phyloP scores from a whole-genome alignment of 345 rosid genomes.

The Eucalyptus tenuipes region DNA sequence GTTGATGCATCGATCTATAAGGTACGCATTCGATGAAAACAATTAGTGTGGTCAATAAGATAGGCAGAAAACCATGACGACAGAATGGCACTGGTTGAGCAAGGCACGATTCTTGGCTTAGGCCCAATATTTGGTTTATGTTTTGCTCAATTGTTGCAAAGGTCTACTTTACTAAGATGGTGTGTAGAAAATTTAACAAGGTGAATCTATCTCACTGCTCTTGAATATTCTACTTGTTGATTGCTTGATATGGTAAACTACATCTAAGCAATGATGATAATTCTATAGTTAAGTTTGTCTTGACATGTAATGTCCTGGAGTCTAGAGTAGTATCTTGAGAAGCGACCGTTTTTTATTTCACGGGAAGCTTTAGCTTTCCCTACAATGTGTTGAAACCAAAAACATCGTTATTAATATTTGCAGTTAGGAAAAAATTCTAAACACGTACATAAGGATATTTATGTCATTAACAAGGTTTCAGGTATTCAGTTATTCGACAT shows the following conservation, averaged over 20 bases:
- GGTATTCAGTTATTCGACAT: neutral
- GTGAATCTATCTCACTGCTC: slow-evolving; percentile 4
- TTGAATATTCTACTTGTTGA: neutral
- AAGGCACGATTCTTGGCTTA: slow-evolving; percentile 68
- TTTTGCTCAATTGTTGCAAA: neutral
- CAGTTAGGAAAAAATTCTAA: neutral
- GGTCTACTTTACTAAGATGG: neutral
- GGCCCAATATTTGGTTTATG: slow-evolving; percentile 49
- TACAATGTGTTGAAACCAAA: neutral
- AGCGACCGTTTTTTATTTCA: neutral
- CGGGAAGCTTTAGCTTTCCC: neutral
- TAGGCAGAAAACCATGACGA: slow-evolving; percentile 71
- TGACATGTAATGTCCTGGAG: no score
- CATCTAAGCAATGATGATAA: no score
- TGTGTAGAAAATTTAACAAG: slow-evolving; percentile 13
- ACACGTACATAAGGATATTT: accelerated
- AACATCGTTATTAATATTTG: neutral
- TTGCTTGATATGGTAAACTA: neutral
- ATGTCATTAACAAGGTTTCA: neutral
- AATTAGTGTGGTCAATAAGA: slow-evolving; percentile 78
- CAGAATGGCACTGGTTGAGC: slow-evolving; percentile 90
- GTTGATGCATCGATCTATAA: slow-evolving; percentile 8
- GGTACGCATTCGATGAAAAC: slow-evolving; percentile 89
- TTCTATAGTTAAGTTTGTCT: no score
- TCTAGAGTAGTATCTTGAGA: accelerated